These are phyloP conservation scores for Crithidia expoeki DNA, from an alignment of 208 protist genomes.

Conservation along the genomic window DNA sequence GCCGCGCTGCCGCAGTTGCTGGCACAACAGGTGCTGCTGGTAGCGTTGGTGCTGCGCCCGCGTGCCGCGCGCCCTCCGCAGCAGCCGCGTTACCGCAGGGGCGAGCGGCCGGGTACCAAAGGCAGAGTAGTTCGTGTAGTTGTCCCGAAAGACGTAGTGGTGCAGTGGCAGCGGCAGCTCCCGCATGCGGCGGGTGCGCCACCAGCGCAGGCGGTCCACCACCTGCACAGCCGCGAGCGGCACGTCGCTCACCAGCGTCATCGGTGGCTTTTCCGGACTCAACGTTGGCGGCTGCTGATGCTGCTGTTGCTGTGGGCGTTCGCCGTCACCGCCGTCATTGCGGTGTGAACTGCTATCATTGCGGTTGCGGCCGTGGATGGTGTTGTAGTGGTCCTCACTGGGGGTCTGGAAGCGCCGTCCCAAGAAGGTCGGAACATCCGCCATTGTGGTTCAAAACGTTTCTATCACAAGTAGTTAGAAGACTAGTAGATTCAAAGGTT, in stretches of 20 bases:
- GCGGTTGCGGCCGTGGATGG: conserved; percentile 21
- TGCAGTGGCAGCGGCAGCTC: conserved; percentile 50
- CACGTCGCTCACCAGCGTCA: background rate
- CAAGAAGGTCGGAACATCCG: conserved; percentile 1
- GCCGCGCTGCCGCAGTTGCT: conserved; percentile 8
- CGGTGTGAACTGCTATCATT: conserved; percentile 9
- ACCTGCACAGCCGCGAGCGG: conserved; percentile 41
- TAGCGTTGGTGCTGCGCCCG: conserved; percentile 17
- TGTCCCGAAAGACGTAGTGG: conserved; percentile 42
- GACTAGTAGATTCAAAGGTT: background rate
- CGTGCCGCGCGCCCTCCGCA: conserved; percentile 28
- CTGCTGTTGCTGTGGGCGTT: background rate
- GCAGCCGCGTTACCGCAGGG: conserved; percentile 16
- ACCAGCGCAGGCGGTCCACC: conserved; percentile 79
- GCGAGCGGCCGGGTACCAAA: conserved; percentile 50
- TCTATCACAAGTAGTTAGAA: background rate
- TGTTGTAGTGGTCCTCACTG: conserved; percentile 11
- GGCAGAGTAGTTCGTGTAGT: conserved; percentile 56
- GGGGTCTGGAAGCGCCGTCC: conserved; percentile 19
- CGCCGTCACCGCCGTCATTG: conserved; percentile 5
- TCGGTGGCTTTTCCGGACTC: conserved; percentile 6
- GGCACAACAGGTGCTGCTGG: conserved; percentile 15
- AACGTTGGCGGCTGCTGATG: conserved; percentile 8
- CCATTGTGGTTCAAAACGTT: background rate
- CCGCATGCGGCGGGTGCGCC: conserved; percentile 49